Evolutionary conservation across 75 land plant genomes (phyloP).

Genomic region (Isoetes taiwanensis): DNA sequence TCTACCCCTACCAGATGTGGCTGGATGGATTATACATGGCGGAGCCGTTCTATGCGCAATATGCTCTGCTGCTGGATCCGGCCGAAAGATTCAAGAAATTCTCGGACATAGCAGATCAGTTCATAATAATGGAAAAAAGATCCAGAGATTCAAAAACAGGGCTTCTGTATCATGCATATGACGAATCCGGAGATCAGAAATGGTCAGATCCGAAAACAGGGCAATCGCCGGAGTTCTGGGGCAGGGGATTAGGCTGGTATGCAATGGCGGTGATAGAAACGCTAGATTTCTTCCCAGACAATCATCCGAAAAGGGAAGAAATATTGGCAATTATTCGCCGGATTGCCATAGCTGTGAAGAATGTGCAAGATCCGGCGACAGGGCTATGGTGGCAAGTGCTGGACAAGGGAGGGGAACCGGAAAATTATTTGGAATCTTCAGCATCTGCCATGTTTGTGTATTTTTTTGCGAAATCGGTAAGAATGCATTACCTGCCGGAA

Average conservation of each 20-base stretch:
- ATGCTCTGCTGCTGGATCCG: constrained; percentile 5
- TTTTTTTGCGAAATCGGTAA: constrained; percentile 7
- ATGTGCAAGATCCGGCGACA: constrained; percentile 16
- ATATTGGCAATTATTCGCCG: constrained; percentile 13
- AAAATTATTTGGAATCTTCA: constrained; percentile 23
- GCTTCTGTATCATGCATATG: constrained; percentile 26
- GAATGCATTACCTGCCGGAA: constrained; percentile 12
- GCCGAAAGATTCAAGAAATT: not conserved
- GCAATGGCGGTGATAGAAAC: constrained; percentile 19
- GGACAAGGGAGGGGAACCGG: constrained; percentile 7
- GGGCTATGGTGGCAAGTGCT: constrained; percentile 28
- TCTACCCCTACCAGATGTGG: constrained; percentile 34
- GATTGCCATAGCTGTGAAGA: constrained; percentile 10
- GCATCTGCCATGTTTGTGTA: constrained; percentile 23
- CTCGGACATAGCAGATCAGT: constrained; percentile 26
- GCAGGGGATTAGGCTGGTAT: constrained; percentile 18
- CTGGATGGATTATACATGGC: constrained; percentile 31
- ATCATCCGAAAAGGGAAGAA: constrained; percentile 6
- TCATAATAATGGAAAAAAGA: constrained; percentile 14
- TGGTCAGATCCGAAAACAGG: constrained; percentile 26
- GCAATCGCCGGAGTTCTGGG: constrained; percentile 24
- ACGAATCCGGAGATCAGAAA: constrained; percentile 12
- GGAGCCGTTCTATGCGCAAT: constrained; percentile 29
- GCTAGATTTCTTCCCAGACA: constrained; percentile 18
- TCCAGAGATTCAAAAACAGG: constrained; percentile 14